These are phyloP conservation scores for Dryadomyces quercus-mongolicae DNA, from an alignment of 2,329 filamentous ascomycete genomes.

Conservation along the genomic window DNA sequence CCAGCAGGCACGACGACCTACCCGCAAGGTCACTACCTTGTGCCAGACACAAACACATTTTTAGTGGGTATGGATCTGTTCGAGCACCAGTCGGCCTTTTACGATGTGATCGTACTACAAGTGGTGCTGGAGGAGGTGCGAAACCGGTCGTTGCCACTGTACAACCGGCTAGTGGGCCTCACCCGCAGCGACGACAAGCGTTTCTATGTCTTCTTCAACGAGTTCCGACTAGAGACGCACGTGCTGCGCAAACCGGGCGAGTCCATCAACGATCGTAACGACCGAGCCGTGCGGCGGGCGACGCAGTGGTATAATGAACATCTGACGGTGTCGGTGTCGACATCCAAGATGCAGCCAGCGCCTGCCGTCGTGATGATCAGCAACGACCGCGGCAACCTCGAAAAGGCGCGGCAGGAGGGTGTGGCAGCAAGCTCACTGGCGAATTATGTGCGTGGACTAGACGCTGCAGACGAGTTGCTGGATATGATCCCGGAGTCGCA, in stretches of 20 bases:
- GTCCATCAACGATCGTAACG: conserved; percentile 92
- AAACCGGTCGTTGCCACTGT: conserved; percentile 85
- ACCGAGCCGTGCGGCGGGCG: conserved; percentile 75
- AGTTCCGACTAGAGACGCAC: conserved; percentile 88
- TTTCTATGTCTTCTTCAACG: conserved; percentile 98
- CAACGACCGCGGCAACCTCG: conserved; percentile 79
- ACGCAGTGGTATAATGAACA: conserved; percentile 87
- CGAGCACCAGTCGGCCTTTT: conserved; percentile 81
- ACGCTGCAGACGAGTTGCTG: conserved; percentile 72
- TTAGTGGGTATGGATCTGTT: conserved; percentile 96
- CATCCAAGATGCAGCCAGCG: conserved; percentile 31
- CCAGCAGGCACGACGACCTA: conserved; percentile 75
- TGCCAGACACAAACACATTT: conserved; percentile 93
- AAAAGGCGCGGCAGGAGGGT: conserved; percentile 65
- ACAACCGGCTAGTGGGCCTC: conserved; percentile 81
- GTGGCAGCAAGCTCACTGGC: conserved; percentile 56
- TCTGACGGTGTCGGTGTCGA: conserved; percentile 46
- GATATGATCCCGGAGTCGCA: conserved; percentile 85
- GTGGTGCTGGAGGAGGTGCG: conserved; percentile 93
- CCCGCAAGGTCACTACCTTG: conserved; percentile 80
- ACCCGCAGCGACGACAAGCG: conserved; percentile 95
- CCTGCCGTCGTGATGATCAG: conserved; percentile 87
- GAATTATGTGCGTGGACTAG: conserved; percentile 73
- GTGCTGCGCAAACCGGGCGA: conserved; percentile 64
- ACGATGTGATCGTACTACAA: conserved; percentile 93